Conservation (phyloP, 352 stramenopile species). For the Labyrinthula sp. region DNA sequence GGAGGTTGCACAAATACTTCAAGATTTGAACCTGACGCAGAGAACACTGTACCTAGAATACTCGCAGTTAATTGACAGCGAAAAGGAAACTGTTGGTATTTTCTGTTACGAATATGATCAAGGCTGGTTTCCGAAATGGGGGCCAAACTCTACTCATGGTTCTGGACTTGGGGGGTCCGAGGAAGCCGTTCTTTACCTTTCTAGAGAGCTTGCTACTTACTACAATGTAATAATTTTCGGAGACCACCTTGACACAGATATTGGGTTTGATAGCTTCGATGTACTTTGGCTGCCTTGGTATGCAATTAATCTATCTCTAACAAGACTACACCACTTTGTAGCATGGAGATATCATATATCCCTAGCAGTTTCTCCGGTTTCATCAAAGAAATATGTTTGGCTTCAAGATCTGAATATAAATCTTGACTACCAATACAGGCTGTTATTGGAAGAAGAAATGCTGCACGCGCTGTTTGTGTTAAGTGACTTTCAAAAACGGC, state of each 20-base stretch:
- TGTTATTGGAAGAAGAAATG: conserved; percentile 33
- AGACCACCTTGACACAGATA: conserved; percentile 42
- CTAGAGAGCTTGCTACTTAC: conserved; percentile 47
- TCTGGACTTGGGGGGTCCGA: conserved; percentile 59
- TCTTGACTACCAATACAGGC: conserved; percentile 35
- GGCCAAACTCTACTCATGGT: conserved; percentile 43
- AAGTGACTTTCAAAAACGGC: conserved; percentile 48
- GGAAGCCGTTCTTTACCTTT: conserved; percentile 63
- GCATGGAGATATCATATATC: conserved; percentile 66
- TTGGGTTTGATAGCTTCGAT: conserved; percentile 28
- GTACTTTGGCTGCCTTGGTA: conserved; percentile 52
- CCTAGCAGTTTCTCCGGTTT: conserved; percentile 38
- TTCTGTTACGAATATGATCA: conserved; percentile 73
- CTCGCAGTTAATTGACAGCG: too few species aligned
- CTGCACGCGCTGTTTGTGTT: conserved; percentile 52
- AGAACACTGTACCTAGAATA: too few species aligned
- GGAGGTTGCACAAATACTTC: conserved; percentile 8
- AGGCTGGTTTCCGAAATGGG: conserved; percentile 62
- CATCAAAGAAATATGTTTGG: conserved; percentile 45
- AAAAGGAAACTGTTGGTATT: conserved; percentile 39
- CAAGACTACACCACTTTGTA: conserved; percentile 57
- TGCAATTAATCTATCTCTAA: conserved; percentile 41
- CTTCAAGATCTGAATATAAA: conserved; percentile 48
- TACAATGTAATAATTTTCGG: conserved; percentile 64
- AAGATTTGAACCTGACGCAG: conserved; percentile 1